phyloP scores from a whole-genome alignment of 441 rosid species.

The Syzygium malaccense region DNA sequence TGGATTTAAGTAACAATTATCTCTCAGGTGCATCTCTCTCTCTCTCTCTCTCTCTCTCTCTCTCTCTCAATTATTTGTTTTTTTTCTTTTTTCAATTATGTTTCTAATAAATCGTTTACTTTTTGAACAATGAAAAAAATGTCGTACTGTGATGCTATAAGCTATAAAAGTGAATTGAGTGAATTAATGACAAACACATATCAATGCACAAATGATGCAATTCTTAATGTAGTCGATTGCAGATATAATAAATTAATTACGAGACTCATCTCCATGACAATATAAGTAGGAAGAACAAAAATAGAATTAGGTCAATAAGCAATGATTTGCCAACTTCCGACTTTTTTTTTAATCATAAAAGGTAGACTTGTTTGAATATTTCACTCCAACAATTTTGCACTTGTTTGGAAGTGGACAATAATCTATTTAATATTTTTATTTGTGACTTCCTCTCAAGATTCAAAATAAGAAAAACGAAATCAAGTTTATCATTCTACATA shows the following conservation, averaged over 20 bases:
- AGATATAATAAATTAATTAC: neutral
- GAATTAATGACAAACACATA: neutral
- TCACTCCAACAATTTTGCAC: neutral
- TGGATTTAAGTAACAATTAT: neutral
- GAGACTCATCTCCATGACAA: neutral
- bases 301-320: neutral
- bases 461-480: neutral
- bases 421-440: neutral
- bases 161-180: neutral
- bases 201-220: neutral
- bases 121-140: neutral
- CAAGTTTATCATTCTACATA: neutral
- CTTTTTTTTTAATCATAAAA: neutral
- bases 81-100: neutral
- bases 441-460: neutral
- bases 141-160: neutral
- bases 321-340: neutral
- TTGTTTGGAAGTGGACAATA: neutral
- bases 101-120: too few species aligned
- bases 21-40: neutral
- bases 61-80: too few species aligned
- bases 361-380: neutral
- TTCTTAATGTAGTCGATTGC: neutral
- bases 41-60: too few species aligned
- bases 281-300: rapidly evolving